A percentile compares a stretch with the other conserved stretches of the same genome.
Conservation (phyloP, 1,284 basidiomycete genomes). For the Heterobasidion parviporum region DNA sequence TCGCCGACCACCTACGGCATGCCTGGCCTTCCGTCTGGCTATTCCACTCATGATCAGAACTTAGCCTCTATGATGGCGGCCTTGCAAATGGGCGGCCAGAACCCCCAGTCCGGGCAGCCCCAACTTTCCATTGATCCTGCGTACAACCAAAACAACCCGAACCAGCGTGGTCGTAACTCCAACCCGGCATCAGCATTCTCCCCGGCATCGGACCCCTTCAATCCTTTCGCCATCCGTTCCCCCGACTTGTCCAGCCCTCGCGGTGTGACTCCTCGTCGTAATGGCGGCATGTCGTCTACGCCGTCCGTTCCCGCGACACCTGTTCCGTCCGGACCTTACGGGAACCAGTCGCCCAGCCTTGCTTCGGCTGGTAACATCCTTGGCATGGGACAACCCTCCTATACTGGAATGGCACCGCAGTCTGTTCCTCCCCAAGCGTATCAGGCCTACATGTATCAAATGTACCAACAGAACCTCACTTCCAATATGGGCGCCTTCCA, state of each 20-base stretch:
- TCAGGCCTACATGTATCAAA: conserved; percentile 75
- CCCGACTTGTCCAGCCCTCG: conserved; percentile 46
- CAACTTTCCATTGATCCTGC: conserved; percentile 63
- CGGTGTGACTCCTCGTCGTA: conserved; percentile 39
- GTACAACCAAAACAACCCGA: conserved; percentile 26
- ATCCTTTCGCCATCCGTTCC: conserved; percentile 60
- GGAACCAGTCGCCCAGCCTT: conserved; percentile 51
- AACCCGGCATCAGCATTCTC: conserved; percentile 50
- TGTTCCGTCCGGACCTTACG: conserved; percentile 40
- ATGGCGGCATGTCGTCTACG: conserved; percentile 27
- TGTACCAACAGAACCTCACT: conserved; percentile 62
- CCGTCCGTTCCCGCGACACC: conserved; percentile 20
- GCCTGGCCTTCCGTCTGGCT: conserved; percentile 67
- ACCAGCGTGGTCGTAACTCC: conserved; percentile 31
- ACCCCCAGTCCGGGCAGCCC: conserved; percentile 68
- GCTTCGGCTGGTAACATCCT: conserved; percentile 45
- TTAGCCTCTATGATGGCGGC: conserved; percentile 85
- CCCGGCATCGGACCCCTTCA: conserved; percentile 64
- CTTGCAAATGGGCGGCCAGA: conserved; percentile 78
- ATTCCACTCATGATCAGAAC: conserved; percentile 73
- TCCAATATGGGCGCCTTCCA: conserved; percentile 72
- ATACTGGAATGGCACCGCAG: conserved; percentile 51
- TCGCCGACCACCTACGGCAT: conserved; percentile 51
- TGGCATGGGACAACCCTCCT: conserved; percentile 57
- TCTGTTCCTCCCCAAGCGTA: conserved; percentile 60